Evolutionary conservation across 805 yeast genomes (phyloP), one percentile per base, ranked within the genome.

Genomic region (Candida odintsovae): DNA sequence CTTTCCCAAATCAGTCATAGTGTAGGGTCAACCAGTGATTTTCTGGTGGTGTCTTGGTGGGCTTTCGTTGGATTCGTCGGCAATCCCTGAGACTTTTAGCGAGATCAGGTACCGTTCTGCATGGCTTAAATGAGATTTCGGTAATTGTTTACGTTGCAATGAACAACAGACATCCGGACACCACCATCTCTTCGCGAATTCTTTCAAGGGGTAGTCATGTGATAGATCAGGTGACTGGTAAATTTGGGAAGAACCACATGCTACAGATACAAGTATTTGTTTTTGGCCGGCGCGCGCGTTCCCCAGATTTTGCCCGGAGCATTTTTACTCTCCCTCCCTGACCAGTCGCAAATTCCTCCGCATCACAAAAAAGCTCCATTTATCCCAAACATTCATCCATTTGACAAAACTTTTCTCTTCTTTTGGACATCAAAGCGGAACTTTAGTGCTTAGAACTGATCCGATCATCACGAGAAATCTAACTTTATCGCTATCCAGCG

Each of bases 1-100:
- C 1, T 28, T n/a, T 16, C 39, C 36, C 3, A 50, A 47, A 6
- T 22, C 38, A 11, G 50, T 31, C 50, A 50, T 45, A 37, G 23
- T 10, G n/a, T 25, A 4, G 25, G n/a, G 4, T 28, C n/a, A 13
- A 3, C 4, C n/a, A 4, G n/a, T 4, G 7, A n/a, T 4, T 13
- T 13, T 13, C 31, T 28, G 31, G 31, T 28, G 31, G 31, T 3
- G 31, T 28, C 31, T 28, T 28, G 31, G n/a, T 7, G 31, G n/a
- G 2, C 10, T 25, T 25, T 9, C 28, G 13, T n/a, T n/a, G n/a
- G n/a, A n/a, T n/a, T n/a, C n/a, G n/a, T n/a, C n/a, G 3, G 28
- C 28, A 25, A 25, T 7, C 10, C 28, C 28, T 25, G 12, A 25
- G 13, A 25, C 13, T 7, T 25, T 25, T 25, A 25, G 12, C 28